A percentile compares a stretch with the other conserved stretches of the same genome.
Conservation (phyloP, 2,329 filamentous ascomycete species). For the Leptographium procerum region DNA sequence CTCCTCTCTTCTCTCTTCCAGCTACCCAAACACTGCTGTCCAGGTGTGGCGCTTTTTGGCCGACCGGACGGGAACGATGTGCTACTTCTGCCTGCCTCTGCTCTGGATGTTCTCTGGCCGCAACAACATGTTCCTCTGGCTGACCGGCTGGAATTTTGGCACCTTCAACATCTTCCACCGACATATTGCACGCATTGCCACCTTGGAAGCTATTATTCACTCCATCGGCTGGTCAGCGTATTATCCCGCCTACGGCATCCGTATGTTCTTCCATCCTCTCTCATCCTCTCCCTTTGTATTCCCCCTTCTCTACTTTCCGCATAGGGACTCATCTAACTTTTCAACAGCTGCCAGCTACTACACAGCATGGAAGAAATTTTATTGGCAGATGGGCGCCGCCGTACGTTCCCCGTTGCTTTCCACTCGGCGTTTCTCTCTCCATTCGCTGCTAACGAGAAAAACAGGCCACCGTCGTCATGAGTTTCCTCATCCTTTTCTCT, state of each 20-base stretch:
- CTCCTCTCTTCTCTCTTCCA: no score
- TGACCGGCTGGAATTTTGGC: constrained; percentile 57
- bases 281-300: no score
- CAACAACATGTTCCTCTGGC: constrained; percentile 54
- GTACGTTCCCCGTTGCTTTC: background rate
- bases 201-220: constrained; percentile 50
- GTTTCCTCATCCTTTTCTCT: constrained; percentile 32
- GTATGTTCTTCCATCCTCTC: no score
- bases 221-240: constrained; percentile 43
- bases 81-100: constrained; percentile 3
- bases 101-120: constrained; percentile 45
- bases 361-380: background rate
- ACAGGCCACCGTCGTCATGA: constrained; percentile 31
- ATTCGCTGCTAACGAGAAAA: background rate
- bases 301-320: background rate
- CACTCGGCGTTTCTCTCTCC: background rate
- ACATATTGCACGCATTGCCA: constrained; percentile 51
- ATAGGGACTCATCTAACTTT: background rate
- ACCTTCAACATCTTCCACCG: constrained; percentile 59
- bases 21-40: background rate
- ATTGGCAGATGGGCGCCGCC: background rate
- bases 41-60: constrained; percentile 11
- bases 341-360: background rate
- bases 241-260: background rate
- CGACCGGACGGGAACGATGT: constrained; percentile 13